Conservation (phyloP, 1,284 basidiomycete species). For the Sporisorium exsertum region DNA sequence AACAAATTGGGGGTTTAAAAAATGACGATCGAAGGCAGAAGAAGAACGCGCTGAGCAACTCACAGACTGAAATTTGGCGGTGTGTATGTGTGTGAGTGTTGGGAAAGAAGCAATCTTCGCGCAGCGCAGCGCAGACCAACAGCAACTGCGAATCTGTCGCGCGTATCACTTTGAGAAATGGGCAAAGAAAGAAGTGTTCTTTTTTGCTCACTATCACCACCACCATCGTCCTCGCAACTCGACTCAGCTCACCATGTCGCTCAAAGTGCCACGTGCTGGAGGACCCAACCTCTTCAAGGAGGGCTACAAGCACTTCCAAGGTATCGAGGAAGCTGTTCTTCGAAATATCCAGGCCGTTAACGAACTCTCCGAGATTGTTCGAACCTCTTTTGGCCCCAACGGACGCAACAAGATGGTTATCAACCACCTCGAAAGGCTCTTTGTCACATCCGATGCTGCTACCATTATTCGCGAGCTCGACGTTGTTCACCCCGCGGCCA, state of each 20-base stretch:
- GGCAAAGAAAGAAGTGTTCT: conserved; percentile 4
- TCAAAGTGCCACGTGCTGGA: conserved; percentile 92
- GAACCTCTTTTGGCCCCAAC: conserved; percentile 96
- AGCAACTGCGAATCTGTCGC: neutral
- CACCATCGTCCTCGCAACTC: neutral
- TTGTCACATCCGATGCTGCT: conserved; percentile 98
- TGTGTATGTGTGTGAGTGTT: neutral
- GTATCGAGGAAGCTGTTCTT: conserved; percentile 85
- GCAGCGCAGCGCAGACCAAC: conserved; percentile 1
- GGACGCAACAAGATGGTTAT: conserved; percentile 73
- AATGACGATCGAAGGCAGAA: conserved; percentile 40
- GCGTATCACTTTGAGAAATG: neutral
- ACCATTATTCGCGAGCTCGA: conserved; percentile 99
- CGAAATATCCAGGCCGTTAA: conserved; percentile 95
- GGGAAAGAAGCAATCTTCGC: neutral
- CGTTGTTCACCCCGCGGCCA: conserved; percentile 97
- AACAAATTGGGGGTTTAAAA: no score
- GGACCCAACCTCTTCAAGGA: conserved; percentile 90
- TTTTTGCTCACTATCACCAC: conserved; percentile 2
- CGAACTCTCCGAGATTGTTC: conserved; percentile 92
- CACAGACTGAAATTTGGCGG: neutral
- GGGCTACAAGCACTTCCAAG: conserved; percentile 79
- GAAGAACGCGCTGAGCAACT: conserved; percentile 33
- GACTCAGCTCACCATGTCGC: conserved; percentile 77
- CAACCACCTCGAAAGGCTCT: conserved; percentile 87